Evolutionary conservation across 169 alveolate species (phyloP), one percentile per base, ranked within the genome.

Genomic region (Neospora caninum): DNA sequence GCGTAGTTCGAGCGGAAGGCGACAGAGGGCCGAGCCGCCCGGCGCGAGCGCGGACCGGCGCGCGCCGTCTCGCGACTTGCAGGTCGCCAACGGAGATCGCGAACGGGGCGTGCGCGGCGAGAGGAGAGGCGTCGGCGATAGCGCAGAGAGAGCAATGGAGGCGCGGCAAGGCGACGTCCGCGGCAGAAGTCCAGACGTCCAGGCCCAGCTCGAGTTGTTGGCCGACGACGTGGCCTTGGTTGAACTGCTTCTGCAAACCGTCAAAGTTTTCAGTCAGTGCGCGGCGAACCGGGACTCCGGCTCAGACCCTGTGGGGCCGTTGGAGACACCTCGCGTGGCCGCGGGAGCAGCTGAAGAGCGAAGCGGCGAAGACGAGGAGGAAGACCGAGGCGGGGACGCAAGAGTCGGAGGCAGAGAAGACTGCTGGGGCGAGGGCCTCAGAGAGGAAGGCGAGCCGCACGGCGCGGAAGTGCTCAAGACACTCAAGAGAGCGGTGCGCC

Each of bases 171-270:
- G 18, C 89, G 89, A 27, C 41, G 45, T 43, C 16, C 10, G 67
- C 22, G n/a, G 31, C 89, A 67, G 36, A 0, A 49, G 20, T 13
- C 54, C 22, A 36, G 89, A 82, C 39, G 34, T 82, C 31, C 64
- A 82, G 67, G 67, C n/a, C 34, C 89, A 82, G 67, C 89, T 82
- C 41, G 67, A 82, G 89, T 49, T 82, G 34, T 36, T 82, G n/a
- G 67, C 54, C 0, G 64, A 42, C 34, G 89, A 82, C 89, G 89
- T 42, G 25, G 89, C 67, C 31, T 38, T 82, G 36, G 89, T 41
- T 18, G 64, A 42, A 9, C 38, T 82, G 38, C 89, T 82, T 27
- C 89, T 82, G 89, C 69, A 41, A 22, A 27, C 67, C n/a, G 86
- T 78, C 39, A 78, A 78, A 38, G 86, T 78, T n/a, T 78, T n/a